Percentiles rank a stretch among this genome's conserved stretches.
phyloP scores from a whole-genome alignment of 2,329 filamentous ascomycete genomes.

The Trichoderma arundinaceum region DNA sequence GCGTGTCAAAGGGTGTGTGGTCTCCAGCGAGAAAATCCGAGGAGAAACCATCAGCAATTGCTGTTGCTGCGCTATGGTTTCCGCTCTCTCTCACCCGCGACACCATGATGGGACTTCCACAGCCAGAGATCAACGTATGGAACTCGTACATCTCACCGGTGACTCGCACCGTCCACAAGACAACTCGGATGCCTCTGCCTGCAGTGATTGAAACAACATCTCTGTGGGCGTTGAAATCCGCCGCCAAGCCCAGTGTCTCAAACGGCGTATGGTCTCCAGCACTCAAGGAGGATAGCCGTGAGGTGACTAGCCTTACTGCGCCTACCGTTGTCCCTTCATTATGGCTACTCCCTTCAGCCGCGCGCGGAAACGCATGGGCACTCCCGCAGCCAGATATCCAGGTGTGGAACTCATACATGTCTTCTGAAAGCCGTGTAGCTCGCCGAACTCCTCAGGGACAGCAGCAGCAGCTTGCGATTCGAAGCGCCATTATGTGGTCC shows the following conservation, averaged over 20 bases:
- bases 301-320: background rate
- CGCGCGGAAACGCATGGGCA: background rate
- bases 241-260: background rate
- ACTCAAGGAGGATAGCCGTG: background rate
- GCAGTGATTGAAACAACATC: constrained; percentile 16
- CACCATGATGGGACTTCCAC: background rate
- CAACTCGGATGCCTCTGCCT: background rate
- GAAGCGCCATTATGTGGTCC: constrained; percentile 6
- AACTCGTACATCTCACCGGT: constrained; percentile 5
- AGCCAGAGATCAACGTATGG: constrained; percentile 12
- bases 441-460: background rate
- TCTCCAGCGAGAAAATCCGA: background rate
- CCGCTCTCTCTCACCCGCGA: background rate
- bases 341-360: background rate
- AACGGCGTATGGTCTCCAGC: constrained; percentile 11
- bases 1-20: constrained; percentile 2
- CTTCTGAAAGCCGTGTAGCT: background rate
- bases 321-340: background rate
- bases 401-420: constrained; percentile 24
- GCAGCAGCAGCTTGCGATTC: background rate
- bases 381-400: constrained; percentile 21
- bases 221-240: constrained; percentile 6
- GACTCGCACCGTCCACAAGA: background rate
- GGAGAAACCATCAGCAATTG: background rate
- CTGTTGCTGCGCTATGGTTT: constrained; percentile 3